Base-by-base conservation (phyloP, 2,329 filamentous ascomycete species). In the Apiospora sp. region DNA sequence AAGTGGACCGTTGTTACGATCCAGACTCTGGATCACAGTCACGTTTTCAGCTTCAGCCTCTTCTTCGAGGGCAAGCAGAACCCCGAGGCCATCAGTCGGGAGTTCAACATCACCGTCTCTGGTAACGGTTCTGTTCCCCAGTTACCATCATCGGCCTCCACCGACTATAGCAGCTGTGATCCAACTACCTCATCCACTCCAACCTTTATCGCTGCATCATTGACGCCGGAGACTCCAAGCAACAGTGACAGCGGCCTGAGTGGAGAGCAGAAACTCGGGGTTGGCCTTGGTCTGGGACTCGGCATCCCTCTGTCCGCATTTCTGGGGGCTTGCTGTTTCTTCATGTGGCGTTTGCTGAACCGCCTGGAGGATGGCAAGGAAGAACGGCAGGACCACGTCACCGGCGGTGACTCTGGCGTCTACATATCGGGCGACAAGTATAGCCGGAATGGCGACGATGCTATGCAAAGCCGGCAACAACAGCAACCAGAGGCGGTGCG, bases 41-140 rank as follows among this genome's bases (percentile, higher is more conserved):
- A 61, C 8, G 54, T 22, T 6, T 61, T 61, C 30, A 22, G 54
- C 7, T 37, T 61, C 16, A 61, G 51, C 10, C 51, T 61, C 30
- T 37, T 61, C 54, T 34, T 37, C 16, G 54, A 61, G 54, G 54
- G 54, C 6, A 34, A 61, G 14, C 30, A 37, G 30, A 61, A 37
- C 16, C 30, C 54, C 16, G 54, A 61, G 30, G 54, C 54, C 30
- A 61, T 61, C 30, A 37, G 54, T 30, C 54, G 54, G 5, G 54
- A 61, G 54, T 61, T 37, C 54, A 61, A 61, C 54, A 61, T 61
- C 27, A 61, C 54, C 51, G 13, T 5, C 54, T 34, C 54, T 5
- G 22, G 19, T 48, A 58, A 34, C 8, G 54, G 30, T 6, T 37
- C 30, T 19, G 16, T 16, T 7, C 16, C 30, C 3, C 30, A 37